Evolutionary conservation across 1,284 basidiomycete genomes (phyloP).

Genomic region (Peniophora sp.): DNA sequence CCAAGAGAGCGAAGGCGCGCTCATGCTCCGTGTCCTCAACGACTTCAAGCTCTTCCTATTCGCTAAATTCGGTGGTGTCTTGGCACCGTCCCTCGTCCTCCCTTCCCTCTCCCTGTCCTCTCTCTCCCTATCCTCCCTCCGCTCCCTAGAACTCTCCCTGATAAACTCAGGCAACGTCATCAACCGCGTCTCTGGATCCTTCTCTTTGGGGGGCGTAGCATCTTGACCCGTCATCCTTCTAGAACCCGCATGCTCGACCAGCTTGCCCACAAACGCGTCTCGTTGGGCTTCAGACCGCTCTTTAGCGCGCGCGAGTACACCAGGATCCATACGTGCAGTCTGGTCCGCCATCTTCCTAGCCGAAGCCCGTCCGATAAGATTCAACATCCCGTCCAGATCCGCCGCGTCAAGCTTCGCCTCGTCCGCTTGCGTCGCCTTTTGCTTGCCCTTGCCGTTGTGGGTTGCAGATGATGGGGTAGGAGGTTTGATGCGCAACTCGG

Average conservation of each 20-base stretch:
- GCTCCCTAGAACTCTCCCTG: conserved; percentile 30
- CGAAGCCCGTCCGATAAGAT: conserved; percentile 65
- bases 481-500: conserved; percentile 57
- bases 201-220: conserved; percentile 32
- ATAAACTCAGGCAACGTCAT: conserved; percentile 62
- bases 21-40: conserved; percentile 53
- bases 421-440: conserved; percentile 38
- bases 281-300: conserved; percentile 37
- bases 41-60: conserved; percentile 20
- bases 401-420: conserved; percentile 16
- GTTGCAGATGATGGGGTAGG: conserved; percentile 38
- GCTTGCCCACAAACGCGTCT: conserved; percentile 62
- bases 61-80: background rate
- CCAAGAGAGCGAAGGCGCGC: conserved; percentile 68
- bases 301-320: conserved; percentile 44
- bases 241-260: conserved; percentile 57
- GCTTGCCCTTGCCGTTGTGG: conserved; percentile 62
- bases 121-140: too few relatives aligned
- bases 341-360: conserved; percentile 61
- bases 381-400: conserved; percentile 67
- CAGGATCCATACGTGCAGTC: conserved; percentile 54
- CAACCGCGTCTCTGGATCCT: conserved; percentile 47
- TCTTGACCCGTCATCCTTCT: conserved; percentile 70
- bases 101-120: conserved; percentile 18
- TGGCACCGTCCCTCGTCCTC: background rate